Conservation (phyloP, 805 yeast genomes). For the Yamadazyma takamatsuzukensis region DNA sequence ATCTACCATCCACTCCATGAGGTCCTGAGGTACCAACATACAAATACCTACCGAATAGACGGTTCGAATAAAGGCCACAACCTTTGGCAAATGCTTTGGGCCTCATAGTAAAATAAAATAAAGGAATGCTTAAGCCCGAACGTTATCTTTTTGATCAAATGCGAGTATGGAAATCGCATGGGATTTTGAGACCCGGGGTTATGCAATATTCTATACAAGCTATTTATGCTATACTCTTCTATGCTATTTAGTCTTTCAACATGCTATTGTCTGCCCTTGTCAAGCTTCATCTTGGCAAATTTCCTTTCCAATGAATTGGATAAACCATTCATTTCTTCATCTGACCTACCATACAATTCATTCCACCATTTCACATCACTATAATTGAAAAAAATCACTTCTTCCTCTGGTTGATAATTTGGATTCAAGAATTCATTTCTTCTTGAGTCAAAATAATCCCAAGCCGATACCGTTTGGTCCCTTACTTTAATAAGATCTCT, state of each 20-base stretch:
- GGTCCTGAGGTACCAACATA: slow-evolving; percentile 31
- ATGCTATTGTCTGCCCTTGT: background rate
- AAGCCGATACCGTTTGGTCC: slow-evolving; percentile 66
- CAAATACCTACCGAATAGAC: too few relatives aligned
- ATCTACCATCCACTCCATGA: slow-evolving; percentile 18
- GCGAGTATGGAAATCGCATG: too few relatives aligned
- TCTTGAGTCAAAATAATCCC: slow-evolving; percentile 90
- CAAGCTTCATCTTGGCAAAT: slow-evolving; percentile 35
- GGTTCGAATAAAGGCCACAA: too few relatives aligned
- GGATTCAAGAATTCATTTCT: slow-evolving; percentile 62
- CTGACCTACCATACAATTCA: slow-evolving; percentile 73
- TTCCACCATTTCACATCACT: slow-evolving; percentile 82
- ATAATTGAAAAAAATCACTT: slow-evolving; percentile 56
- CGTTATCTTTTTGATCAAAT: too few relatives aligned
- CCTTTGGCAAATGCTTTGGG: too few relatives aligned
- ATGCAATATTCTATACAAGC: too few relatives aligned
- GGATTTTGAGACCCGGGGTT: too few relatives aligned
- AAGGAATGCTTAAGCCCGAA: too few relatives aligned
- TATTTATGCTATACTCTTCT: too few relatives aligned
- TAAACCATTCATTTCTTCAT: slow-evolving; percentile 49
- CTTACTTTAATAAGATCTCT: slow-evolving; percentile 47
- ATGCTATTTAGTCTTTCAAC: too few relatives aligned
- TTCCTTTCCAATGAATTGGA: slow-evolving; percentile 38
- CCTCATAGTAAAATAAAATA: too few relatives aligned
- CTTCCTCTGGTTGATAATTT: slow-evolving; percentile 33